A percentile compares a stretch with the other conserved stretches of the same genome.
Evolutionary conservation across 805 yeast species (phyloP).

Genomic region (Ogataea neopini): DNA sequence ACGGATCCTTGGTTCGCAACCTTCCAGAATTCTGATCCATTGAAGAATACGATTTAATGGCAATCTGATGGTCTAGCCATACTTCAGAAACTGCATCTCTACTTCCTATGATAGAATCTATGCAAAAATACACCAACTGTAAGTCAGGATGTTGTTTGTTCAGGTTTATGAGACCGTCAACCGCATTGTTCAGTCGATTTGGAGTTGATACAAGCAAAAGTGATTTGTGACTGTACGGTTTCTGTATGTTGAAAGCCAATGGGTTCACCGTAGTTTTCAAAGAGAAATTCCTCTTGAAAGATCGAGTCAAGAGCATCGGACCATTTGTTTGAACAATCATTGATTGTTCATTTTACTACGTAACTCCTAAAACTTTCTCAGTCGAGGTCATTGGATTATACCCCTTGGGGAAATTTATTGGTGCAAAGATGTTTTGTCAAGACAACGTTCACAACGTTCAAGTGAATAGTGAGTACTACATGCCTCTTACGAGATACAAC

Average conservation of each 20-base stretch:
- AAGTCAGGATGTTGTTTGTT: conserved; percentile 12
- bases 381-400: neutral
- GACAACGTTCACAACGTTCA: no score
- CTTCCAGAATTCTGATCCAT: conserved; percentile 11
- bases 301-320: neutral
- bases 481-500: neutral
- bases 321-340: no score
- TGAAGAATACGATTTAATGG: conserved; percentile 13
- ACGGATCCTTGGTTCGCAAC: neutral
- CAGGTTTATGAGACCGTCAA: conserved; percentile 17
- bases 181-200: conserved; percentile 22
- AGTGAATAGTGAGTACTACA: no score
- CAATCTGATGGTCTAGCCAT: conserved; percentile 27
- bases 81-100: conserved; percentile 31
- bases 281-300: conserved; percentile 13
- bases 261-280: conserved; percentile 28
- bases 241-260: neutral
- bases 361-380: no score
- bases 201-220: conserved; percentile 34
- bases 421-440: conserved; percentile 6
- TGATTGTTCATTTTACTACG: no score
- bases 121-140: conserved; percentile 28
- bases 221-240: conserved; percentile 18
- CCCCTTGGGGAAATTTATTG: neutral
- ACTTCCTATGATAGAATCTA: conserved; percentile 29